Conservation (phyloP, 192 early-diverging fungal species). For the Umbelopsis vinacea region DNA sequence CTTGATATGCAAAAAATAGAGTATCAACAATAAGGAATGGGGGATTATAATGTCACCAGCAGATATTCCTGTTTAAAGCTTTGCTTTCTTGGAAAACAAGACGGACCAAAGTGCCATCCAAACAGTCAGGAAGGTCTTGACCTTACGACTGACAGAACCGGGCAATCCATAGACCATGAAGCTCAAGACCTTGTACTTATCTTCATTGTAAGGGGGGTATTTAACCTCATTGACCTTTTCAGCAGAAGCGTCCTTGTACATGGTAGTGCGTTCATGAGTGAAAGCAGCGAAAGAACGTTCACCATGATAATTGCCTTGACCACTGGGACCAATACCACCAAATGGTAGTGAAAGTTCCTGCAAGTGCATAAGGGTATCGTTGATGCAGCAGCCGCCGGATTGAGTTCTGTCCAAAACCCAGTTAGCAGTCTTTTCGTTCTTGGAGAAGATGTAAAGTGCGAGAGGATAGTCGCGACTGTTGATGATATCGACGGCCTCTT, state of each 20-base stretch:
- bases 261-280: slow-evolving; percentile 67
- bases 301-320: slow-evolving; percentile 81
- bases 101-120: slow-evolving; percentile 13
- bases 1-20: not conserved
- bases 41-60: not conserved
- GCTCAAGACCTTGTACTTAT: slow-evolving; percentile 24
- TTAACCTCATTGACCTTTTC: slow-evolving; percentile 40
- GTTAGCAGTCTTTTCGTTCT: slow-evolving; percentile 24
- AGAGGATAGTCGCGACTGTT: slow-evolving; percentile 33
- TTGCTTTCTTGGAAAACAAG: slow-evolving; percentile 15
- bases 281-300: slow-evolving; percentile 71
- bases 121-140: slow-evolving; percentile 19
- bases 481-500: slow-evolving; percentile 39
- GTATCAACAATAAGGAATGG: not conserved
- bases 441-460: slow-evolving; percentile 39
- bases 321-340: slow-evolving; percentile 79
- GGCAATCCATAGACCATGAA: slow-evolving; percentile 30
- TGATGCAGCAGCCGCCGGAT: slow-evolving; percentile 72
- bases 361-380: slow-evolving; percentile 74
- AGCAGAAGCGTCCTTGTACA: slow-evolving; percentile 44
- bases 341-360: slow-evolving; percentile 65
- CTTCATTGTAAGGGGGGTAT: slow-evolving; percentile 42
- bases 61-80: slow-evolving; percentile 13
- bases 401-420: slow-evolving; percentile 47
- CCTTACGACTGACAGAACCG: not conserved